Base-by-base conservation (phyloP, 2,329 filamentous ascomycete genomes). In the Sporothrix variecibatus region DNA sequence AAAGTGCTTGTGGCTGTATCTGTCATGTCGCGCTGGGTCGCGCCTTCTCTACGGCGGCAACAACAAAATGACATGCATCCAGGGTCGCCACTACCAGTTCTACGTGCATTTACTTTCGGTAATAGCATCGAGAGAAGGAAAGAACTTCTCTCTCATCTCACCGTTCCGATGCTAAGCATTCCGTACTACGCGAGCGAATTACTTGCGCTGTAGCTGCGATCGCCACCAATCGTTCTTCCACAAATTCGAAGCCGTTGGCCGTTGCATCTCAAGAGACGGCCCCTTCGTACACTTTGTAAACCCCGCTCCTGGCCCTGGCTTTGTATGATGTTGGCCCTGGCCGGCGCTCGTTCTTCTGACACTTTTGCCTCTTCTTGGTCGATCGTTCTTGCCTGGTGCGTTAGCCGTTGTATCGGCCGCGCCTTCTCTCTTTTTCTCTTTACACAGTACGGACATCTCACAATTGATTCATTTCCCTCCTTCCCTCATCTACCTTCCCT, bases 361-460 rank as follows among this genome's bases (percentile, higher is more conserved):
- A 67, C n/a, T 49, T 64, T 67, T 67, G 64, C 64, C 40, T 67
- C 64, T 49, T 67, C 38, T 67, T 46, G n/a, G 38, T 5, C 60
- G 60, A 64, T 64, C 60, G 60, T 23, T 67, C 38, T 17, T 67
- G 38, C 62, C 38, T 67, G 38, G 38, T 46, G 64, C 40, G 23
- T 49, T 40, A 20, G 40, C 40, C 23, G 40, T 31, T 67, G 64
- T n/a, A 26, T 31, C 40, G 43, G 17, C 64, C 23, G 15, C 26
- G 12, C 23, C 23, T 28, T 67, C 26, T 28, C 26, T 31, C 23
- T 31, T n/a, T 31, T 43, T 9, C 8, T 26, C 20, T 23, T 26
- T 11, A n/a, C n/a, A n/a, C n/a, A n/a, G n/a, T n/a, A n/a, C n/a
- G n/a, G n/a, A n/a, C n/a, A 23, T 28, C 12, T 11, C 51, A 56